Evolutionary conservation across 495 filamentous ascomycete species (phyloP).

Genomic region (Xylaria curta): DNA sequence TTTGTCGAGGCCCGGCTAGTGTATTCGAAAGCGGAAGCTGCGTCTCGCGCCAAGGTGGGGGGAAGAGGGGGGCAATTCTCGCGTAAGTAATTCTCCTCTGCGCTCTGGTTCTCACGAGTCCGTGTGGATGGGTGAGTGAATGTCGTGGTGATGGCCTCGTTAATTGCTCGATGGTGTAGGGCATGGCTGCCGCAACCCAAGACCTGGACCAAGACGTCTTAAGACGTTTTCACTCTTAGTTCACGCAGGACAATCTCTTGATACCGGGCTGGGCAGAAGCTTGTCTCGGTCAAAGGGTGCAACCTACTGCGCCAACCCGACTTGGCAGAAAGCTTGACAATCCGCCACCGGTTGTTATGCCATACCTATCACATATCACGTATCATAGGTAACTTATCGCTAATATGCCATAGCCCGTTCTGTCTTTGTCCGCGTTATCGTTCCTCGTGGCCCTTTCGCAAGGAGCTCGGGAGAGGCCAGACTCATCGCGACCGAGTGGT

Average conservation of each 20-base stretch:
- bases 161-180: not conserved
- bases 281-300: not conserved
- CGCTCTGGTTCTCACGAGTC: not conserved
- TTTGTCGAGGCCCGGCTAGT: not conserved
- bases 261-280: slow-evolving; percentile 11
- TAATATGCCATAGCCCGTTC: not conserved
- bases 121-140: not conserved
- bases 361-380: too few species aligned
- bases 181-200: not conserved
- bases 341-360: not conserved
- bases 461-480: not conserved
- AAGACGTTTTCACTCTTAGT: not conserved
- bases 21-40: slow-evolving; percentile 23
- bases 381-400: too few species aligned
- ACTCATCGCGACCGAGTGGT: not conserved
- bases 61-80: not conserved
- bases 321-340: slow-evolving; percentile 21
- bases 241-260: not conserved
- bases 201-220: not conserved
- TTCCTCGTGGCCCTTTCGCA: not conserved
- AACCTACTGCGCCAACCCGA: slow-evolving; percentile 13
- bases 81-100: slow-evolving; percentile 1
- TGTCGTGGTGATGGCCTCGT: slow-evolving; percentile 9
- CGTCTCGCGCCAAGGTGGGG: slow-evolving; percentile 1
- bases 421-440: not conserved